Conservation (phyloP, 2,329 filamentous ascomycete genomes). For the Phyllosticta capitalensis region DNA sequence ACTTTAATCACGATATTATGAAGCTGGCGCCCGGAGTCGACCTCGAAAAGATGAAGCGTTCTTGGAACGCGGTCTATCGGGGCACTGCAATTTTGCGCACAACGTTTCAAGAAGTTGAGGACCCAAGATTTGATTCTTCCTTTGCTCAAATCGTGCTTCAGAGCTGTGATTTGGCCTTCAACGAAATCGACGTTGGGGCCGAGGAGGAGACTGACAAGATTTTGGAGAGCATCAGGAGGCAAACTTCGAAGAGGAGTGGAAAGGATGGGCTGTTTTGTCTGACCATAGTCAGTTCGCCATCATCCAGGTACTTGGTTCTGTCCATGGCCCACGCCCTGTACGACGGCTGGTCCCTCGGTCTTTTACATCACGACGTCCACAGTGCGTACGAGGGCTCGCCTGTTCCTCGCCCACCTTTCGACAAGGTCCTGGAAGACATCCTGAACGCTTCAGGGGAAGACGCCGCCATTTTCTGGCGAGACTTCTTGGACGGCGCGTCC, state of each 20-base stretch:
- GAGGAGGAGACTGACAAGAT: slow-evolving; percentile 22
- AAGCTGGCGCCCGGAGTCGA: slow-evolving; percentile 49
- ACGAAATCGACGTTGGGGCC: slow-evolving; percentile 15
- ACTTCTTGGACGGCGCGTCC: slow-evolving; percentile 48
- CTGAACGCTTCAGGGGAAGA: slow-evolving; percentile 38
- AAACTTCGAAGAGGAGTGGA: slow-evolving; percentile 17
- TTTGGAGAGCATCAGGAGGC: slow-evolving; percentile 26
- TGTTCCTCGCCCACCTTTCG: slow-evolving; percentile 38
- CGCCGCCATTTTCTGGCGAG: slow-evolving; percentile 59
- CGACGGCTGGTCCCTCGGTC: slow-evolving; percentile 72
- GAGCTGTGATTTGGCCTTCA: slow-evolving; percentile 26
- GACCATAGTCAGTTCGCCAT: slow-evolving; percentile 25
- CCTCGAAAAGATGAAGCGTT: slow-evolving; percentile 44
- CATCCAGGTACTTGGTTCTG: slow-evolving; percentile 42
- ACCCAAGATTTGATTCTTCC: slow-evolving; percentile 44
- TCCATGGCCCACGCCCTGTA: slow-evolving; percentile 83
- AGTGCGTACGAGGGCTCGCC: slow-evolving; percentile 49
- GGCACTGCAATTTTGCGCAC: slow-evolving; percentile 66
- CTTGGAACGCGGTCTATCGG: slow-evolving; percentile 53
- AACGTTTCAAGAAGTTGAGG: slow-evolving; percentile 57
- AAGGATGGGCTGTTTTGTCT: slow-evolving; percentile 26
- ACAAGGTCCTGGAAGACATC: slow-evolving; percentile 47
- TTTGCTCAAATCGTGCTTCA: slow-evolving; percentile 48
- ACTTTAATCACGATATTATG: slow-evolving; percentile 79
- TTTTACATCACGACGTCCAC: slow-evolving; percentile 63